A percentile compares a stretch with the other conserved stretches of the same genome.
Evolutionary conservation across 257 asterid genomes (phyloP).

Genomic region (Solanum medicagineum): DNA sequence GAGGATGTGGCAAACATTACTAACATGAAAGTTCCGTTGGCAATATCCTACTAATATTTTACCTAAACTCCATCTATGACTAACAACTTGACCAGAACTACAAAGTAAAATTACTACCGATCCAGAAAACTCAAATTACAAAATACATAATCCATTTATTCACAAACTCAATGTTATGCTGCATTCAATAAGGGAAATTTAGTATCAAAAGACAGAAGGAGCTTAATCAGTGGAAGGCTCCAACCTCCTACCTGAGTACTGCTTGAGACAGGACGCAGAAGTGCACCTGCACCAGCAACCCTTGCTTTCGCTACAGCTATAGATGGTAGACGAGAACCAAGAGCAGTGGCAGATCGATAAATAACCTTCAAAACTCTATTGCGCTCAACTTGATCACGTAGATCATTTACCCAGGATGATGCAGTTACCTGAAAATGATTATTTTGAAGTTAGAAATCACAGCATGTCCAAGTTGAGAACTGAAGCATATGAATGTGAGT

Average conservation of each 20-base stretch:
- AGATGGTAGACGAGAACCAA: slow-evolving; percentile 77
- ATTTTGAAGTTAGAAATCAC: not conserved
- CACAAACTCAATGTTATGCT: not conserved
- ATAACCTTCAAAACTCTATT: slow-evolving; percentile 52
- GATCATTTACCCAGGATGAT: slow-evolving; percentile 80
- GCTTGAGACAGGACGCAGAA: slow-evolving; percentile 84
- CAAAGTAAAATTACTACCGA: not conserved
- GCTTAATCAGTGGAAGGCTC: not conserved
- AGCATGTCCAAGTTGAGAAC: not conserved
- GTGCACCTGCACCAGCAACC: slow-evolving; percentile 86
- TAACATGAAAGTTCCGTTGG: not conserved
- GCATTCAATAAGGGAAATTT: not conserved
- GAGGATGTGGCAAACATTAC: not conserved
- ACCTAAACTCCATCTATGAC: not conserved
- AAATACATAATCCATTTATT: not conserved
- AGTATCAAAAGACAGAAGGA: not conserved
- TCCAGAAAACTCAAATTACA: not conserved
- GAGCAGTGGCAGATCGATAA: slow-evolving; percentile 75
- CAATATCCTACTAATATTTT: not conserved
- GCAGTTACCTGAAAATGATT: slow-evolving; percentile 52
- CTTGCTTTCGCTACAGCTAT: slow-evolving; percentile 71
- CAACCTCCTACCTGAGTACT: slow-evolving; percentile 49
- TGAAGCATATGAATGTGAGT: not conserved
- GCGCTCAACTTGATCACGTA: slow-evolving; percentile 81
- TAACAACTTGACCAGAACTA: not conserved